Base-by-base conservation (phyloP, 768 basidiomycete species). In the Tremella mesenterica region DNA sequence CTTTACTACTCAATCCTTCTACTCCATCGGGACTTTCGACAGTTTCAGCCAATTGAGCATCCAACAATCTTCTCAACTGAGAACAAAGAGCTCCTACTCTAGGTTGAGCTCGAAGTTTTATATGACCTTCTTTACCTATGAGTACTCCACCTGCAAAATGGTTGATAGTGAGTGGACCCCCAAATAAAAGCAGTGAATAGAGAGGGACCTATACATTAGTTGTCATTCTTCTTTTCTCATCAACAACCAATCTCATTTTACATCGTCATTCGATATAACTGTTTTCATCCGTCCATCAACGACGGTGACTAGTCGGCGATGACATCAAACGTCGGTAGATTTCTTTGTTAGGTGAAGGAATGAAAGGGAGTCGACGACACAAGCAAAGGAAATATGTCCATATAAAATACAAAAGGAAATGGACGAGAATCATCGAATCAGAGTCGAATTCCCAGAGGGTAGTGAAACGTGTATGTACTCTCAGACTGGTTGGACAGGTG, bases 71-170 rank as follows among this genome's bases (percentile, higher is more conserved):
- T 46, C 88, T 85, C 10, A 91, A 74, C 59, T 90, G 87, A 64
- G 90, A 90, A 36, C 88, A 85, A 26, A 95, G 78, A 10, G 90
- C 82, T 1, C 89, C 90, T 45, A 93, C 92, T 8, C 89, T 80
- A n/a, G 91, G 86, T 81, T 84, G 87, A 0, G 88, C 86, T 51
- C 79, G 81, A 56, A 93, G 69, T 63, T 80, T 83, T 53, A 95
- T 74, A 28, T 58, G 53, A 8, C 76, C 75, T 21, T 80, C 79
- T 41, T 78, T 80, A 14, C 74, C 78, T 16, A 75, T 53, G 3
- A 79, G 81, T 36, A 92, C 70, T 0, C 85, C 87, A n/a, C 88
- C 86, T 9, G 77, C 81, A 38, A 88, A 78, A 60, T 90, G 86
- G 60, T 91, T 84, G 48, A 90, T 81, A 4, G 80, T 74, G 16